Evolutionary conservation across 2,329 filamentous ascomycete genomes (phyloP).

Genomic region (Aspergillus persii): DNA sequence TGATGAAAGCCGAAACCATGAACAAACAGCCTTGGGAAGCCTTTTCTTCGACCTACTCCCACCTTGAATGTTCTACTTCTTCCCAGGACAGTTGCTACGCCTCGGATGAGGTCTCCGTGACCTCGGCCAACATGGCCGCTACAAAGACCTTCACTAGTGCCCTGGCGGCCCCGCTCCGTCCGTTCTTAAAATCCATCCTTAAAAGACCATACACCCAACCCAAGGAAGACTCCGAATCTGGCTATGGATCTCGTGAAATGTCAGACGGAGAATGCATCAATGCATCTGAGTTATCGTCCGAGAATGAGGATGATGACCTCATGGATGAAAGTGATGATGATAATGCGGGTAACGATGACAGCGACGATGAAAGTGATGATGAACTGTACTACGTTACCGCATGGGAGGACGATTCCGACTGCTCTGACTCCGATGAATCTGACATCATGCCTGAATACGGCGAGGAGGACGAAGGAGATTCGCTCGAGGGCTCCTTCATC

Average conservation of each 20-base stretch:
- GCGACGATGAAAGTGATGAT: constrained; percentile 26
- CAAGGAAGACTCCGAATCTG: constrained; percentile 35
- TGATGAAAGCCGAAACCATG: constrained; percentile 27
- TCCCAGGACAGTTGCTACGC: constrained; percentile 41
- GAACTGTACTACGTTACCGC: constrained; percentile 30
- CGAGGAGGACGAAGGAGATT: constrained; percentile 27
- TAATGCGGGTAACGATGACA: no score
- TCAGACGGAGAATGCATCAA: background rate
- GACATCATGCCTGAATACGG: constrained; percentile 27
- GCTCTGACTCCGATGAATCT: constrained; percentile 8
- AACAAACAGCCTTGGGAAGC: constrained; percentile 37
- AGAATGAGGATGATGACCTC: constrained; percentile 20
- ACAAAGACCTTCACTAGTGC: constrained; percentile 21
- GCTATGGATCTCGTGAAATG: constrained; percentile 34
- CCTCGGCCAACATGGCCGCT: constrained; percentile 26
- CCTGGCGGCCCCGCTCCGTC: constrained; percentile 21
- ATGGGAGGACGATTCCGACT: constrained; percentile 26
- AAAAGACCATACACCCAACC: constrained; percentile 31
- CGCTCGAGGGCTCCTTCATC: constrained; percentile 38
- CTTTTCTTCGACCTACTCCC: constrained; percentile 35
- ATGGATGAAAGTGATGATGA: constrained; percentile 27
- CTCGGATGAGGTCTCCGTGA: constrained; percentile 37
- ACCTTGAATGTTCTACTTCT: constrained; percentile 34
- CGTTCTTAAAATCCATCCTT: constrained; percentile 33
- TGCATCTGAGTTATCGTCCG: constrained; percentile 14